Base-by-base conservation (phyloP, 208 protist genomes). In the Balamuthia mandrillaris region DNA sequence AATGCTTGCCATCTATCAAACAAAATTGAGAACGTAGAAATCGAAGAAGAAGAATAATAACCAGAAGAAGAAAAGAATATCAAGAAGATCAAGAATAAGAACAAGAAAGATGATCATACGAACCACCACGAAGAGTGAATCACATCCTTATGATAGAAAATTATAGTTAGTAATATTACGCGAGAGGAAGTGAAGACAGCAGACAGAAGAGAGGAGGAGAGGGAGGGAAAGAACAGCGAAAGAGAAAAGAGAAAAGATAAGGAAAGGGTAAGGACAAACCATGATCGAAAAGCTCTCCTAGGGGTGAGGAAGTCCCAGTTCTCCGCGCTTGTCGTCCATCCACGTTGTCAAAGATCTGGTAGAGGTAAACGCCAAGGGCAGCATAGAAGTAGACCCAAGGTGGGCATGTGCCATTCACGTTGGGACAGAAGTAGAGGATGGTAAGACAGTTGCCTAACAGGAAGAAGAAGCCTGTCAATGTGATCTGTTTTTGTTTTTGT, bases 221-320 rank as follows among this genome's bases (percentile, higher is more conserved):
- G 49, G n/a, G 49, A 56, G n/a, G n/a, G 49, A 56, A n/a, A 56
- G n/a, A 56, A 56, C 18, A n/a, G n/a, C n/a, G n/a, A n/a, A n/a
- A n/a, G n/a, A n/a, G n/a, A n/a, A n/a, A n/a, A n/a, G n/a, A n/a
- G n/a, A n/a, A n/a, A n/a, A n/a, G n/a, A n/a, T n/a, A n/a, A n/a
- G n/a, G n/a, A n/a, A n/a, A n/a, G n/a, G n/a, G n/a, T n/a, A n/a
- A n/a, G n/a, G n/a, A n/a, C n/a, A n/a, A 18, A 56, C 96, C 97
- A 92, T 98, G 97, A 81, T 98, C 97, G 83, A 98, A 98, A 12
- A 98, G 87, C 81, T 98, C 95, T 29, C 97, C 97, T 2, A 98
- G 90, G 2, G 97, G 96, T 39, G 95, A 96, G 24, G 90, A 90
- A 1, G 93, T 90, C 33, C 92, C 90, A 10, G 96, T 98, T 68